Base-by-base conservation (phyloP, 495 filamentous ascomycete species). In the Baudoinia panamericana region DNA sequence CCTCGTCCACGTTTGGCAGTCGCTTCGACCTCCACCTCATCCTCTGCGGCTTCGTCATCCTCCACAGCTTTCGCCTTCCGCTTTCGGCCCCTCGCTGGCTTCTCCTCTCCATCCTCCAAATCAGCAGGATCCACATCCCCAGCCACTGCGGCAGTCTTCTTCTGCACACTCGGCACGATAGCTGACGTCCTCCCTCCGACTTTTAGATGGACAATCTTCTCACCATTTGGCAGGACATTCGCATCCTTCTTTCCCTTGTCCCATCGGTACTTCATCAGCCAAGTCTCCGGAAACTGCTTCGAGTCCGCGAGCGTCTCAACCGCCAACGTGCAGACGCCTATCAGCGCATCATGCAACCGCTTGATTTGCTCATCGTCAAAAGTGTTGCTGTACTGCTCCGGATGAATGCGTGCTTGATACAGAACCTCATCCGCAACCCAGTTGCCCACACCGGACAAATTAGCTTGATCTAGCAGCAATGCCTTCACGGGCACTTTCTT, bases 401-500 rank as follows among this genome's bases (percentile, higher is more conserved):
- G 90, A 44, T 97, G 90, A 12, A 95, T 71, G 39, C 71, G 77
- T 4, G 87, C 78, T 50, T 94, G 74, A 52, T 82, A 95, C 20
- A 97, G 56, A 21, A 94, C 77, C 49, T 97, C 90, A 53, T 97
- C 90, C 73, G 75, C 85, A 48, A 97, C 85, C 90, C 88, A 96
- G 51, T 95, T 96, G 2, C 90, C 90, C 34, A 97, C 83, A 4
- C 90, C 90, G 51, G 83, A 86, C 36, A 96, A 78, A 51, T 79
- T 81, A n/a, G 72, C 67, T 56, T 97, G 90, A 53, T 95, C 83
- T 10, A 95, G 68, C 16, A 97, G 59, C 35, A 93, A 64, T 0
- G 84, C 78, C 55, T 95, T 95, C 32, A 96, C 66, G 0, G 88
- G 84, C 1, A 93, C 78, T 39, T 73, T 79, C 40, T 85, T 85